phyloP scores from a whole-genome alignment of 2,329 filamentous ascomycete species.

The Juglanconis sp. region DNA sequence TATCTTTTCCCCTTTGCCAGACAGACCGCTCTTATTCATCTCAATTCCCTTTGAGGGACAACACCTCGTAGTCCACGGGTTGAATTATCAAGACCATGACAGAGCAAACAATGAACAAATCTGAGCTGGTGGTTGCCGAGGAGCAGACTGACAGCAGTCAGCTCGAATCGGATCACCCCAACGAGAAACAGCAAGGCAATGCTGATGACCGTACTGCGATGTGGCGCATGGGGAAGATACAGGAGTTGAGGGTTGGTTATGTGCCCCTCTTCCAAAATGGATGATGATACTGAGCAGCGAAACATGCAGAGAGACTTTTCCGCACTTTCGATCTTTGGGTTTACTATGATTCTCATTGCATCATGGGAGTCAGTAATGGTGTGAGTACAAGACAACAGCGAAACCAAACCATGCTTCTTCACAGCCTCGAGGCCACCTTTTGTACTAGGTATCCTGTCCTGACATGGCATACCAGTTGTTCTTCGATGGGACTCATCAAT shows the following conservation, averaged over 20 bases:
- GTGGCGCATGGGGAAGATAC: slow-evolving; percentile 43
- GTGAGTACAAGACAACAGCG: slow-evolving; percentile 17
- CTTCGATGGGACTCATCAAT: slow-evolving; percentile 38
- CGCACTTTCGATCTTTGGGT: slow-evolving; percentile 48
- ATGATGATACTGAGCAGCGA: no score
- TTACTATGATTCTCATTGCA: slow-evolving; percentile 49
- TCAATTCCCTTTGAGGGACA: no score
- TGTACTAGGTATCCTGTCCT: neutral
- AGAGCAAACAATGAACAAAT: neutral
- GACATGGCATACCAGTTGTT: neutral
- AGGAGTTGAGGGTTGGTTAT: slow-evolving; percentile 39
- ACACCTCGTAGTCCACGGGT: no score
- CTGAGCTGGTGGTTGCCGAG: neutral
- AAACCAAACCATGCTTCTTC: no score
- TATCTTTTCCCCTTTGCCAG: no score
- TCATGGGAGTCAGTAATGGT: slow-evolving; percentile 51
- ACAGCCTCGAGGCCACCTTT: no score
- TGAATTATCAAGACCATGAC: neutral
- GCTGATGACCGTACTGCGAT: neutral
- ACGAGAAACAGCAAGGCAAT: neutral
- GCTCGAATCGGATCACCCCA: neutral
- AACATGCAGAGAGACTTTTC: slow-evolving; percentile 40
- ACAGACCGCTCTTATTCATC: no score
- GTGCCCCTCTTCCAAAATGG: neutral
- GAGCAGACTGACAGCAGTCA: neutral